These are phyloP conservation scores for Paulownia fortunei DNA, from an alignment of 257 asterid species.

Conservation along the genomic window DNA sequence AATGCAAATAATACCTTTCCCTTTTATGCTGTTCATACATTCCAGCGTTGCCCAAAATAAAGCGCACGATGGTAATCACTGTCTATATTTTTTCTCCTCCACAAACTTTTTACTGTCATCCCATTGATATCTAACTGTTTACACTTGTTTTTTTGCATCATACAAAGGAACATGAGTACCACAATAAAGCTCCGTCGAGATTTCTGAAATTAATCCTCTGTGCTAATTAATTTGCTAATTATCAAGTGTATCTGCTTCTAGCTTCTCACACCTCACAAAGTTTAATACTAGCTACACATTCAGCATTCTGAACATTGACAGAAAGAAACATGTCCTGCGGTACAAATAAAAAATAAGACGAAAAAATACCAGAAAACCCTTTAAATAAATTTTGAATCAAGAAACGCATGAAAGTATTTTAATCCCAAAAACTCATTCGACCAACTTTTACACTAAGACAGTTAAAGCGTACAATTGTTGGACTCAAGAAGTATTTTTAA, in stretches of 20 bases:
- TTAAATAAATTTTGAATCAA: too few relatives aligned
- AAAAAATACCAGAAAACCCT: not conserved
- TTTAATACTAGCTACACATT: not conserved
- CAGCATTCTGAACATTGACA: not conserved
- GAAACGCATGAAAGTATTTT: too few relatives aligned
- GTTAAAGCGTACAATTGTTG: too few relatives aligned
- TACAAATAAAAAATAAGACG: too few relatives aligned
- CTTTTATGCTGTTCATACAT: not conserved
- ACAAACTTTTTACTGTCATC: not conserved
- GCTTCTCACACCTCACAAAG: not conserved
- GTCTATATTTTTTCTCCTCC: not conserved
- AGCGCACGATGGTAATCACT: not conserved
- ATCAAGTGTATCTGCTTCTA: not conserved
- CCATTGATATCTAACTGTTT: not conserved
- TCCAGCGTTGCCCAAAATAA: not conserved
- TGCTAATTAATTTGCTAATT: not conserved
- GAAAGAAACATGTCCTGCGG: not conserved
- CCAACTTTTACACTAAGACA: too few relatives aligned
- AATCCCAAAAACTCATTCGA: too few relatives aligned
- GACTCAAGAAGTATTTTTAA: too few relatives aligned
- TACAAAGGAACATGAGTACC: not conserved
- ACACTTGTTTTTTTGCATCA: too few relatives aligned
- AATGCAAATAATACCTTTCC: not conserved
- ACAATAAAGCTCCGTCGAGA: not conserved
- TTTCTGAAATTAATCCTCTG: not conserved